phyloP scores from a whole-genome alignment of 768 basidiomycete species.

The Kwoniella mangroviensis region DNA sequence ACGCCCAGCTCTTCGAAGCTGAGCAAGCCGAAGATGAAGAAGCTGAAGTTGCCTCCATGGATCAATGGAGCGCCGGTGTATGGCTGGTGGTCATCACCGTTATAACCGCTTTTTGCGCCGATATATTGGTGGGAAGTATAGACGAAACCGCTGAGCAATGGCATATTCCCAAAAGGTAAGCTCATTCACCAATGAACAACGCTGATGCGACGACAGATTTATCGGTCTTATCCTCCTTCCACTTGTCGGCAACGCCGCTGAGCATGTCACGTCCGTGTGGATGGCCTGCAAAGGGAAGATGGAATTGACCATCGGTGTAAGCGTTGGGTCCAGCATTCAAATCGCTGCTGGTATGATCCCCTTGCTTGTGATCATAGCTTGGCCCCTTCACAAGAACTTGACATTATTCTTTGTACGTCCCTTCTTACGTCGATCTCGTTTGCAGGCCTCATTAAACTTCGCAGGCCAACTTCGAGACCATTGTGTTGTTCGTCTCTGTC shows the following conservation, averaged over 20 bases:
- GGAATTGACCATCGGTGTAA: slow-evolving; percentile 70
- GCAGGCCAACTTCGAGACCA: slow-evolving; percentile 65
- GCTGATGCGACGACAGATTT: slow-evolving; percentile 59
- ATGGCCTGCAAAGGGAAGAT: slow-evolving; percentile 80
- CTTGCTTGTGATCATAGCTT: slow-evolving; percentile 83
- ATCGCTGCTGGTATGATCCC: slow-evolving; percentile 86
- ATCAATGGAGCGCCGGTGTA: slow-evolving; percentile 67
- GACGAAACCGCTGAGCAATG: slow-evolving; percentile 86
- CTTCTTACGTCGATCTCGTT: not conserved
- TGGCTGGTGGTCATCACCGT: slow-evolving; percentile 75
- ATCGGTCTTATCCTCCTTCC: slow-evolving; percentile 86
- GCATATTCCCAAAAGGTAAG: slow-evolving; percentile 64
- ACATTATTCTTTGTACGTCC: slow-evolving; percentile 83
- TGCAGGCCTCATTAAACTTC: no score
- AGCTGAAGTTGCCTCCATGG: slow-evolving; percentile 68
- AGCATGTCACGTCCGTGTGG: slow-evolving; percentile 79
- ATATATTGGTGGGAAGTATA: slow-evolving; percentile 83
- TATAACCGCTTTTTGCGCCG: slow-evolving; percentile 85
- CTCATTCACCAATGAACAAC: not conserved
- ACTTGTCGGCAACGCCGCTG: slow-evolving; percentile 68
- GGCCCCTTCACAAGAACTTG: slow-evolving; percentile 64
- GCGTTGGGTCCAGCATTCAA: slow-evolving; percentile 59
- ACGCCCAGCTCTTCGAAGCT: slow-evolving; percentile 68
- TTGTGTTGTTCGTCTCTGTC: slow-evolving; percentile 83
- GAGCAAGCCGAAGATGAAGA: slow-evolving; percentile 59